Conservation (phyloP, 2,329 filamentous ascomycete species). For the Fusarium sp. region DNA sequence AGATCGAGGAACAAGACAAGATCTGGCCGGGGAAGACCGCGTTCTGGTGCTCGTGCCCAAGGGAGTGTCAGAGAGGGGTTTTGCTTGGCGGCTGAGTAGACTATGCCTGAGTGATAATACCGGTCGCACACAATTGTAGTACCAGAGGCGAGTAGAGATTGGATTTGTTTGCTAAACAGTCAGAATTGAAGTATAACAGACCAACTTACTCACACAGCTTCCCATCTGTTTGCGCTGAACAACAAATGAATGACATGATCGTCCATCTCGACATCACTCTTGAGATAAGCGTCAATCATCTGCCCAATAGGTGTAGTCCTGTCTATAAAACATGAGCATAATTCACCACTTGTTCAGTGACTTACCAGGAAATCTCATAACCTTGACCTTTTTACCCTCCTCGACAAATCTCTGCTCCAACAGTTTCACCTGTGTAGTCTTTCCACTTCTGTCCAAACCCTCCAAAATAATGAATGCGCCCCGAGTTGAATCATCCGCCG, state of each 20-base stretch:
- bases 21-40: constrained; percentile 88
- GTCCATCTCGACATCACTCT: constrained; percentile 75
- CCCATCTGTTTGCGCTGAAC: constrained; percentile 93
- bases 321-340: constrained; percentile 60
- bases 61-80: constrained; percentile 73
- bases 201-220: constrained; percentile 62
- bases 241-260: constrained; percentile 91
- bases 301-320: constrained; percentile 84
- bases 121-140: constrained; percentile 86
- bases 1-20: constrained; percentile 88
- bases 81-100: constrained; percentile 90
- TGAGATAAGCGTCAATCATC: constrained; percentile 87
- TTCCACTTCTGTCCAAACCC: constrained; percentile 88
- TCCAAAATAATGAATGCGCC: constrained; percentile 87
- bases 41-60: constrained; percentile 87
- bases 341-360: constrained; percentile 1
- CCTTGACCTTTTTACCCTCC: constrained; percentile 58
- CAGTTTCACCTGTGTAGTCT: constrained; percentile 86
- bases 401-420: constrained; percentile 66
- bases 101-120: constrained; percentile 94
- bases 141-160: constrained; percentile 67
- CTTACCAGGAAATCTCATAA: constrained; percentile 68
- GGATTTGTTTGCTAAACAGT: constrained; percentile 58
- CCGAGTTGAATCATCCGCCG: constrained; percentile 8
- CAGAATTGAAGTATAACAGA: not conserved